A percentile compares a stretch with the other conserved stretches of the same genome.
Evolutionary conservation across 192 early-diverging fungal genomes (phyloP).

Genomic region (Linnemannia zychae): DNA sequence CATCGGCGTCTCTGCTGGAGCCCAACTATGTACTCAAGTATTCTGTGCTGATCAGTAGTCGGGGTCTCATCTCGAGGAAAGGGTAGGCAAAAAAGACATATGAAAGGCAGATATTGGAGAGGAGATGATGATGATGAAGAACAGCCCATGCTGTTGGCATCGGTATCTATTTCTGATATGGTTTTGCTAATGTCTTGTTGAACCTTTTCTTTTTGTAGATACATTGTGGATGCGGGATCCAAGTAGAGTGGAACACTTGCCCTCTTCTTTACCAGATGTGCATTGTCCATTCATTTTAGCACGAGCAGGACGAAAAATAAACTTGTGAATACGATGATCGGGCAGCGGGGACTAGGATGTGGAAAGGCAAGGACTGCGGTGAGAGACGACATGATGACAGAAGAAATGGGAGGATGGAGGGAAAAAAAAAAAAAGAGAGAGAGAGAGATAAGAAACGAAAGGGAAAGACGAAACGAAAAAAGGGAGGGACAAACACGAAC

Average conservation of each 20-base stretch:
- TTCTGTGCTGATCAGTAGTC: slow-evolving; percentile 51
- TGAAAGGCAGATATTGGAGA: not conserved
- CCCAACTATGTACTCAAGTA: slow-evolving; percentile 69
- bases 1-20: slow-evolving; percentile 10
- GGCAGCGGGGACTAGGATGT: too few relatives aligned
- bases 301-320: too few relatives aligned
- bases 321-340: too few relatives aligned
- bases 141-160: not conserved
- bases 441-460: not conserved
- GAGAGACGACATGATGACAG: not conserved
- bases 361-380: too few relatives aligned
- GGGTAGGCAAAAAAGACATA: slow-evolving; percentile 41
- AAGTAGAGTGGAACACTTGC: not conserved
- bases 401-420: too few relatives aligned
- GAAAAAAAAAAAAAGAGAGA: not conserved
- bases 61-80: slow-evolving; percentile 63
- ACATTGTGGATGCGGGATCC: slow-evolving; percentile 32
- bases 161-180: not conserved
- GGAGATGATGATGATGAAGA: not conserved
- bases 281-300: too few relatives aligned
- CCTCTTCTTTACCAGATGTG: too few relatives aligned
- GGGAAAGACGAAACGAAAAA: not conserved
- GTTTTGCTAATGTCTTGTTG: not conserved
- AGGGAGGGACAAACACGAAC: slow-evolving; percentile 1
- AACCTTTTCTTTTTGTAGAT: slow-evolving; percentile 19